Base-by-base conservation (phyloP, 225 moss, liverwort and hornwort species). In the Straminergon stramineum region DNA sequence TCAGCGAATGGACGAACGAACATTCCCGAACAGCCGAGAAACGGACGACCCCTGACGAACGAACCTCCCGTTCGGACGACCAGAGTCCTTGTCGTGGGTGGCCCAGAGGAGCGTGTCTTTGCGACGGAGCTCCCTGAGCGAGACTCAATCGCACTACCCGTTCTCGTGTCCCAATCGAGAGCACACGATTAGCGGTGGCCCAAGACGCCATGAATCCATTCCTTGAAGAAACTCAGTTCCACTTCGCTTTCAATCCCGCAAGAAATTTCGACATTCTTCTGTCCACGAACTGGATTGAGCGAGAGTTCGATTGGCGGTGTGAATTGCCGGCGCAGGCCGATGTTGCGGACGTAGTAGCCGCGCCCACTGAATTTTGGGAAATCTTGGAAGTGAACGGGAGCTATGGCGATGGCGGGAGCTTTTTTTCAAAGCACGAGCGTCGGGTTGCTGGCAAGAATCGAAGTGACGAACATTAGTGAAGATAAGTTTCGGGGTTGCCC, bases 341-440 rank as follows among this genome's bases (percentile, higher is more conserved):
- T 84, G 84, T 69, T 80, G 85, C 52, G 85, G 85, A 85, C 41
- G 60, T 17, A 41, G 57, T 55, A 20, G 58, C 21, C 35, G 57
- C 79, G n/a, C 16, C n/a, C 56, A n/a, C 26, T 16, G 23, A 35
- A 65, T 52, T 80, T 13, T 18, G 57, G 89, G 61, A 75, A 32
- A 84, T 22, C 39, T 85, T 87, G 87, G 41, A 86, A 77, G 67
- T 81, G 64, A 43, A 51, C 37, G 53, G 5, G 39, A 67, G 89
- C 79, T 34, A 91, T 91, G 91, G 91, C 89, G 81, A 82, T 87
- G 87, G 78, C 87, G 41, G 70, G 53, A 76, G 62, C 81, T 27
- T 83, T 63, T 75, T 73, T 73, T 32, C 48, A n/a, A 63, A 51
- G 56, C 66, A 62, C 57, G 73, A 66, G 81, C 39, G 81, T 61